Evolutionary conservation across 345 rosid species (phyloP).

Genomic region (Psidium guajava): DNA sequence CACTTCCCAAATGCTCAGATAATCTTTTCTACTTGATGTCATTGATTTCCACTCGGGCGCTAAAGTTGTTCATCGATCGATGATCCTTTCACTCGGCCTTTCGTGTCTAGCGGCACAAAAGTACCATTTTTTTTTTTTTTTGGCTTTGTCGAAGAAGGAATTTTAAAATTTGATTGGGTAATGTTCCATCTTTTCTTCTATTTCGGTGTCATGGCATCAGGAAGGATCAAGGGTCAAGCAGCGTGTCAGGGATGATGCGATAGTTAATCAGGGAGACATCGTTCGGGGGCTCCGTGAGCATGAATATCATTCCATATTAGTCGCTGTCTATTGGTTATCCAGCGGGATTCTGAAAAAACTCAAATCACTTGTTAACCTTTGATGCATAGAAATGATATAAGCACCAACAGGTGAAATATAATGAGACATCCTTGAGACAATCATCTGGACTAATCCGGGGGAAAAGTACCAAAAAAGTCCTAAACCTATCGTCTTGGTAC

Average conservation of each 20-base stretch:
- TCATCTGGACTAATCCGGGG: background rate
- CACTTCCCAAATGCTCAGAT: background rate
- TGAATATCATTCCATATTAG: background rate
- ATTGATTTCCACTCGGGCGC: background rate
- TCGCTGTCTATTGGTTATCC: background rate
- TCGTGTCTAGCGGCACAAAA: background rate
- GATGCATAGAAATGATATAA: background rate
- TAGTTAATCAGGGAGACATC: background rate
- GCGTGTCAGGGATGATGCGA: background rate
- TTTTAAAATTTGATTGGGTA: fast-evolving
- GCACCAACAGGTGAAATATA: background rate
- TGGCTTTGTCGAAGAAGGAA: fast-evolving
- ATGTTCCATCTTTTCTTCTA: background rate
- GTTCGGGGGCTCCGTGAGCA: background rate
- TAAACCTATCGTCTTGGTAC: no score
- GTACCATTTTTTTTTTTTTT: fast-evolving
- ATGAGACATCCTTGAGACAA: background rate
- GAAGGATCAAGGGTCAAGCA: background rate
- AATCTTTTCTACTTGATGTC: no score
- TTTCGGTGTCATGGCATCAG: background rate
- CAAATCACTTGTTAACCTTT: background rate
- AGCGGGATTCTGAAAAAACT: background rate
- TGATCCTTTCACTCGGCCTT: background rate
- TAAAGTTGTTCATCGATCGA: background rate
- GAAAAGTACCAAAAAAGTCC: no score